Conservation (phyloP, 176 grass and related monocot species). For the Rhynchospora tenuis region DNA sequence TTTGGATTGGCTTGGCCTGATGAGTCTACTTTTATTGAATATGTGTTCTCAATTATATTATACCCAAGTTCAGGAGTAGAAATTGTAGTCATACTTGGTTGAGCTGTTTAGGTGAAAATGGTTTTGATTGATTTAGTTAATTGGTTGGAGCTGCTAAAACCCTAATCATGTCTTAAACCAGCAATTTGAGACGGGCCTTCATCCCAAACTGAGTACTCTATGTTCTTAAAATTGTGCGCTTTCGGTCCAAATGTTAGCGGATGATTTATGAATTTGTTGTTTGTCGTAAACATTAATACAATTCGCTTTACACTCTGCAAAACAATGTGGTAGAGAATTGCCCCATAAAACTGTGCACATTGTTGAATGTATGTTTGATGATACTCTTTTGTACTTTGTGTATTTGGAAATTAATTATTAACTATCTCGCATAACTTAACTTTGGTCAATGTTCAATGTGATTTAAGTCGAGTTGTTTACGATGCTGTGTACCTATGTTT, state of each 20-base stretch:
- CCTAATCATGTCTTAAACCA: background rate
- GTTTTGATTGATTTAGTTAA: background rate
- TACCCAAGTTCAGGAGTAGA: background rate
- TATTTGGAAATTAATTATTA: no score
- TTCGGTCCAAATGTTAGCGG: background rate
- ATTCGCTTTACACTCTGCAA: no score
- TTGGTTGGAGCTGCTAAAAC: background rate
- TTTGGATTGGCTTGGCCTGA: background rate
- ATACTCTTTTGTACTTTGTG: no score
- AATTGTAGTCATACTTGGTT: background rate
- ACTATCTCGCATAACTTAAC: no score
- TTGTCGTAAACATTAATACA: no score
- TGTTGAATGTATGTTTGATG: no score
- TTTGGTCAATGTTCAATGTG: no score
- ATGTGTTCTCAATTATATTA: background rate
- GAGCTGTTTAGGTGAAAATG: background rate
- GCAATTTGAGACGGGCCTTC: background rate
- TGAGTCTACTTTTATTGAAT: background rate
- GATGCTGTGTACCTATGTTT: no score
- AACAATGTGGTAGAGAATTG: no score
- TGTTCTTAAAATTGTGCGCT: background rate
- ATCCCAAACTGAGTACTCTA: background rate
- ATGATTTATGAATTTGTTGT: no score
- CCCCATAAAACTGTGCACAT: no score
- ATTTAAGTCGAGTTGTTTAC: no score